Percentiles rank a stretch among this genome's conserved stretches.
phyloP scores from a whole-genome alignment of 75 land plant species.

The Azolla pinnata region DNA sequence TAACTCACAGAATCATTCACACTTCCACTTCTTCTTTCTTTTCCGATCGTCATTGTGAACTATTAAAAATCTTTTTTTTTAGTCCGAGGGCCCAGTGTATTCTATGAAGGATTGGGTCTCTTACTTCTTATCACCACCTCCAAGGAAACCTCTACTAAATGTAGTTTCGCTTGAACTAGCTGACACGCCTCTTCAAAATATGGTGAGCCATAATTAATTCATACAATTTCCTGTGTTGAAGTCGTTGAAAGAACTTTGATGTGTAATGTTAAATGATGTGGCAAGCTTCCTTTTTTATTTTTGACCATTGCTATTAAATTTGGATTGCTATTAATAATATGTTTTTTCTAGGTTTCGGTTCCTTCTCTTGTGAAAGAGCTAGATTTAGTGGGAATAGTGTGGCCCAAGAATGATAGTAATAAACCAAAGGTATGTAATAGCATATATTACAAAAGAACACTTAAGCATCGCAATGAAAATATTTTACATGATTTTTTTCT shows the following conservation, averaged over 20 bases:
- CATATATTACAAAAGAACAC: neutral
- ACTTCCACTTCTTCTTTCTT: neutral
- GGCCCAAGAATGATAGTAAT: constrained; percentile 19
- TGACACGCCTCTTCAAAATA: constrained; percentile 22
- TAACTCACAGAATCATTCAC: neutral
- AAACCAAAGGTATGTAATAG: constrained; percentile 11
- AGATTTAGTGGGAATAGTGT: constrained; percentile 27
- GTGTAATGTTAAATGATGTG: neutral
- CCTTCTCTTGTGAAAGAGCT: constrained; percentile 27
- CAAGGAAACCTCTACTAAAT: constrained; percentile 26
- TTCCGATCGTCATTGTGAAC: neutral
- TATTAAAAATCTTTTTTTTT: neutral
- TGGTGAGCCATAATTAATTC: constrained; percentile 9
- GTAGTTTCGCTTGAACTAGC: constrained; percentile 28
- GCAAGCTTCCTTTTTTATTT: neutral
- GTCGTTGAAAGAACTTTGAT: neutral
- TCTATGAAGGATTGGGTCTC: constrained; percentile 27
- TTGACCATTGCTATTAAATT: neutral
- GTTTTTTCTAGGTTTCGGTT: constrained; percentile 16
- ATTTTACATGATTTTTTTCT: neutral
- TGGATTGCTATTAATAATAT: neutral
- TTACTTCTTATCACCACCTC: constrained; percentile 23
- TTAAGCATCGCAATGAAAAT: neutral
- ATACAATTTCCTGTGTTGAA: neutral
- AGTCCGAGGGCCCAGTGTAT: constrained; percentile 33